Evolutionary conservation across 164 flowering plant genomes (phyloP).

Genomic region (Aristolochia californica): DNA sequence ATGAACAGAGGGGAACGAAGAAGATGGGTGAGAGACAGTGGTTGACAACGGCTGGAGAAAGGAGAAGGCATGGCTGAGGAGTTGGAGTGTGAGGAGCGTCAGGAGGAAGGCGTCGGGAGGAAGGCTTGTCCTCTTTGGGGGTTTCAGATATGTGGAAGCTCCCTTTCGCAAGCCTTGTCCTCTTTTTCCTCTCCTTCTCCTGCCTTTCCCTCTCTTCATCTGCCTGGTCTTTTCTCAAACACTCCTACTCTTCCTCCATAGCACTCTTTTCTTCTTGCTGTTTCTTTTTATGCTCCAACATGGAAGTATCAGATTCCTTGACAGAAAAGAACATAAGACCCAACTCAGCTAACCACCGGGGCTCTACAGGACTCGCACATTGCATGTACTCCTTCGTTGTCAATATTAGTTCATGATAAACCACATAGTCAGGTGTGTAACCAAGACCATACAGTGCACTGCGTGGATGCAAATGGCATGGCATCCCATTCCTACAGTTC

Average conservation of each 20-base stretch:
- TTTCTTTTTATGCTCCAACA: conserved; percentile 74
- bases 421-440: conserved; percentile 75
- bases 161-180: conserved; percentile 39
- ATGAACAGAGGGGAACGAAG: no score
- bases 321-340: conserved; percentile 91
- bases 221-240: conserved; percentile 48
- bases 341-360: conserved; percentile 88
- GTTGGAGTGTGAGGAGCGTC: no score
- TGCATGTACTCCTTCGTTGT: conserved; percentile 92
- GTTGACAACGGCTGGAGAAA: no score
- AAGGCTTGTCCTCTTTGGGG: conserved; percentile 51
- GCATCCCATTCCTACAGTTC: conserved; percentile 76
- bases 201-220: conserved; percentile 33
- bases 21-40: no score
- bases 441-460: conserved; percentile 77
- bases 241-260: conserved; percentile 94
- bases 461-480: conserved; percentile 82
- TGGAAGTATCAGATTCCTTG: conserved; percentile 70
- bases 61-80: no score
- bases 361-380: conserved; percentile 80
- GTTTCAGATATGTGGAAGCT: conserved; percentile 53
- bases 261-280: conserved; percentile 77
- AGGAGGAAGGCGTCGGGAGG: no score
- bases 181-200: conserved; percentile 40
- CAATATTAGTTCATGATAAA: conserved; percentile 75